phyloP scores from a whole-genome alignment of 306 rosid genomes.

The Cucurbita argyrosperma region DNA sequence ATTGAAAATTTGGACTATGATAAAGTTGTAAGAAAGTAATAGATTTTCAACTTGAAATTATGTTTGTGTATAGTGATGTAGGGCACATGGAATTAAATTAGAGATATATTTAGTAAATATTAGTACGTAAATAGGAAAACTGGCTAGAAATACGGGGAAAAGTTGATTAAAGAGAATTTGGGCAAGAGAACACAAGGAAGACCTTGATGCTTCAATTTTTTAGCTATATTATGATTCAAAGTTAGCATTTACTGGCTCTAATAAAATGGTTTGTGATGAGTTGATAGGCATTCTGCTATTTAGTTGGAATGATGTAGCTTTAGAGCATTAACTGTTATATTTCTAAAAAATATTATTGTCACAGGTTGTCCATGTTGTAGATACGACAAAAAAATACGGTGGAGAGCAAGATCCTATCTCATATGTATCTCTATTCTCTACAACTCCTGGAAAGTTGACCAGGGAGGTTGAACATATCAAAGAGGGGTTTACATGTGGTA shows the following conservation, averaged over 20 bases:
- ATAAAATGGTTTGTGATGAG: not conserved
- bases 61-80: not conserved
- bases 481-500: constrained; percentile 68
- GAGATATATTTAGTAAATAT: not conserved
- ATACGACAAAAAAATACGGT: constrained; percentile 32
- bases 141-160: not conserved
- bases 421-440: constrained; percentile 63
- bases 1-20: not conserved
- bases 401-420: constrained; percentile 36
- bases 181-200: not conserved
- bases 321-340: not conserved
- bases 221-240: not conserved
- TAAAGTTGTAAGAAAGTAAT: not conserved
- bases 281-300: not conserved
- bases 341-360: constrained; percentile 2
- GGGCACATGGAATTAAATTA: not conserved
- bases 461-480: constrained; percentile 55
- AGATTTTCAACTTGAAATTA: not conserved
- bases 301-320: not conserved
- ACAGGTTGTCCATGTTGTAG: constrained; percentile 94
- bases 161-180: not conserved
- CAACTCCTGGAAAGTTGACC: constrained; percentile 80
- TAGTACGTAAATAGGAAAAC: not conserved
- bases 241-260: not conserved
- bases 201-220: not conserved